phyloP scores from a whole-genome alignment of 176 grass and related monocot species.

The Eleusine coracana region DNA sequence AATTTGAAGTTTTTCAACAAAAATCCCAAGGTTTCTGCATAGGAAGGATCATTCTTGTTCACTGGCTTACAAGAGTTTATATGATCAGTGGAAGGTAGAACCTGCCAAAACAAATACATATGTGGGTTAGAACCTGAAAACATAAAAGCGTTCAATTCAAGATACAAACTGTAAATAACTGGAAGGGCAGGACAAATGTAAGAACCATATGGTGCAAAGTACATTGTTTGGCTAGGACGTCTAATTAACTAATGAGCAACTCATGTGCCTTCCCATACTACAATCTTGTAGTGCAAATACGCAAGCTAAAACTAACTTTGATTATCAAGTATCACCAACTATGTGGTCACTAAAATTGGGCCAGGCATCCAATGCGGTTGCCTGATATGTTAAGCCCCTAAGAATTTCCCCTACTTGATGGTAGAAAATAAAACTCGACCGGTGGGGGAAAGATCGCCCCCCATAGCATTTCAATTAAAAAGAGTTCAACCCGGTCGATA shows the following conservation, averaged over 20 bases:
- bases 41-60: slow-evolving; percentile 85
- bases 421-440: not conserved
- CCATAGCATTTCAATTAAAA: no score
- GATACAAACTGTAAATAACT: not conserved
- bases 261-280: not conserved
- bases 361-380: not conserved
- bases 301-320: slow-evolving; percentile 7
- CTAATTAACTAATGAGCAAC: not conserved
- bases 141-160: not conserved
- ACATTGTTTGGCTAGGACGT: not conserved
- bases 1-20: slow-evolving; percentile 66
- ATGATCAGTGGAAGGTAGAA: slow-evolving; percentile 83
- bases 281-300: not conserved
- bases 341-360: not conserved
- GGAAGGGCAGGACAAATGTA: not conserved
- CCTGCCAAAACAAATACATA: slow-evolving; percentile 44
- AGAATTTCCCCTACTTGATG: not conserved
- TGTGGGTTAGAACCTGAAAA: not conserved
- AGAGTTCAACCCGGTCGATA: no score
- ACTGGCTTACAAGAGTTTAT: slow-evolving; percentile 96
- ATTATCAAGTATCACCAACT: slow-evolving; percentile 9
- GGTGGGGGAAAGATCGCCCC: no score
- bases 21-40: slow-evolving; percentile 79
- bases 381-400: not conserved
- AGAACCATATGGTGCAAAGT: slow-evolving; percentile 3